These are phyloP conservation scores for Exophiala alcalophila DNA, from an alignment of 2,329 filamentous ascomycete species.

Conservation along the genomic window DNA sequence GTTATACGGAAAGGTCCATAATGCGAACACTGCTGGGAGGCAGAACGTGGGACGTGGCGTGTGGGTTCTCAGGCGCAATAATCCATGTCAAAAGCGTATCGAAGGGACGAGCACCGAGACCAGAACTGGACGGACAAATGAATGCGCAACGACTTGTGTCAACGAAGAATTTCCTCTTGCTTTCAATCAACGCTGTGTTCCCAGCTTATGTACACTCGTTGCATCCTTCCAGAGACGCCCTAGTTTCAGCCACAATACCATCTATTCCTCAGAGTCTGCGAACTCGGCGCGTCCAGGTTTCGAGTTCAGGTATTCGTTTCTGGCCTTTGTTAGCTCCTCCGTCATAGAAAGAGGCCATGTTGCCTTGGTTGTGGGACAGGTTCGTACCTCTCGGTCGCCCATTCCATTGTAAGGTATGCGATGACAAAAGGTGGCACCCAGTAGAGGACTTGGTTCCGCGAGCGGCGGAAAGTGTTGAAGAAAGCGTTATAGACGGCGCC, in stretches of 20 bases:
- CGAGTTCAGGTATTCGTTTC: slow-evolving; percentile 52
- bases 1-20: too few relatives aligned
- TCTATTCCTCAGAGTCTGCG: slow-evolving; percentile 6
- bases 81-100: too few relatives aligned
- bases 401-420: slow-evolving; percentile 81
- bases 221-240: neutral
- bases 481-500: slow-evolving; percentile 74
- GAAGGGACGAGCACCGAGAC: too few relatives aligned
- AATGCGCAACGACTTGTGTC: too few relatives aligned
- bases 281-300: slow-evolving; percentile 40
- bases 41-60: too few relatives aligned
- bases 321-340: too few relatives aligned
- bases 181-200: slow-evolving; percentile 8
- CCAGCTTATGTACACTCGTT: slow-evolving; percentile 24
- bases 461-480: slow-evolving; percentile 93
- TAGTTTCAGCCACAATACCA: slow-evolving; percentile 1
- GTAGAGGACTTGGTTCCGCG: slow-evolving; percentile 83
- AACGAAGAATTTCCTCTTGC: slow-evolving; percentile 6
- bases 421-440: slow-evolving; percentile 73
- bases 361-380: too few relatives aligned
- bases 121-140: too few relatives aligned
- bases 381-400: slow-evolving; percentile 88
- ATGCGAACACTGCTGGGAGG: too few relatives aligned
- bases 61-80: too few relatives aligned
- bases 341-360: too few relatives aligned